Percentiles rank a stretch among this genome's conserved stretches.
These are phyloP conservation scores for Fomitopsis palustris DNA, from an alignment of 1,284 basidiomycete species.

Conservation along the genomic window DNA sequence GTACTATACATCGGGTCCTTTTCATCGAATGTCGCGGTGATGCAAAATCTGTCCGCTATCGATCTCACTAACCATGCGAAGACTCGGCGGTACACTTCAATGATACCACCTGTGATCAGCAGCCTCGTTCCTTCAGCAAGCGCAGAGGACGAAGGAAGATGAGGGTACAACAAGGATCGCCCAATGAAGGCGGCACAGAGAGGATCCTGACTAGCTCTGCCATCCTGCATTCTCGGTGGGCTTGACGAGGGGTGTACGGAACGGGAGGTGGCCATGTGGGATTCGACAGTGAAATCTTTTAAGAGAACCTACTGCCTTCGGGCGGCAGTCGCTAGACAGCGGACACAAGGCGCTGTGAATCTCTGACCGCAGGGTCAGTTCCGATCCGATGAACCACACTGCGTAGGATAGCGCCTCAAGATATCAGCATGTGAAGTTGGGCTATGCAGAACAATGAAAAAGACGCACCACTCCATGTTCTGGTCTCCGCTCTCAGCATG, in stretches of 20 bases:
- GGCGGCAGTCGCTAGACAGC: no score
- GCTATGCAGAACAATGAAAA: no score
- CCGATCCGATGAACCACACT: no score
- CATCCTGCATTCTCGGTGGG: neutral
- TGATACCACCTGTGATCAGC: conserved; percentile 52
- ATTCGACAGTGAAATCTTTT: neutral
- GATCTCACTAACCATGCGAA: conserved; percentile 39
- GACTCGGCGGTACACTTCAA: conserved; percentile 55
- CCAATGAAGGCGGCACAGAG: neutral
- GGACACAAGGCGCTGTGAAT: no score
- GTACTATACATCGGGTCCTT: conserved; percentile 56
- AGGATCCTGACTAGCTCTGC: neutral
- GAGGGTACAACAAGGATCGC: conserved; percentile 20
- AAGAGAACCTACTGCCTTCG: no score
- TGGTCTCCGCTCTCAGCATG: no score
- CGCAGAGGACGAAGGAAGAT: conserved; percentile 39
- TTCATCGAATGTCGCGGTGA: conserved; percentile 60
- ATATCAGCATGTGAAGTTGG: no score
- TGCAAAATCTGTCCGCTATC: conserved; percentile 50
- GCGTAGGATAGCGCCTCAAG: no score
- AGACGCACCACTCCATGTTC: no score
- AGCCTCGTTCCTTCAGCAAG: conserved; percentile 63
- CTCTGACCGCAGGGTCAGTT: no score
- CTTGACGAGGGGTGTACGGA: neutral
- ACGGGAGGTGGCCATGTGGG: neutral